These are phyloP conservation scores for Artemisia annua DNA, from an alignment of 129 eudicot species.

Conservation along the genomic window DNA sequence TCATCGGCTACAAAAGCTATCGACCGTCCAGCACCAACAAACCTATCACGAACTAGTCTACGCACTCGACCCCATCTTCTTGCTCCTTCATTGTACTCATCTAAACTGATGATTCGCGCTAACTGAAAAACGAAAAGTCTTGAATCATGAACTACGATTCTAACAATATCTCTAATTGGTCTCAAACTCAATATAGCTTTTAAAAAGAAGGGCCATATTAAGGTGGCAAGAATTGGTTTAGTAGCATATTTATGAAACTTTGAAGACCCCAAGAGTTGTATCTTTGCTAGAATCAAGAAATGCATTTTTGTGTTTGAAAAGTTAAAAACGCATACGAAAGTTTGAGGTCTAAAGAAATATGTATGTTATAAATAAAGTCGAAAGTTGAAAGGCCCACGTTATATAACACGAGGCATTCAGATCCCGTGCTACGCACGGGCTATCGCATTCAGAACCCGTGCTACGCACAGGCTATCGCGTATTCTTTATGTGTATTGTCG, in stretches of 20 bases:
- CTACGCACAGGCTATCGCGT: too few relatives aligned
- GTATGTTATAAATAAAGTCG: not conserved
- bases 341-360: not conserved
- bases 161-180: slow-evolving; percentile 31
- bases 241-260: slow-evolving; percentile 17
- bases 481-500: too few relatives aligned
- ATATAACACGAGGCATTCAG: too few relatives aligned
- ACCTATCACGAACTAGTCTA: slow-evolving; percentile 33
- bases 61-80: slow-evolving; percentile 40
- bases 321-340: slow-evolving; percentile 22
- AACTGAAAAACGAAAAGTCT: slow-evolving; percentile 59
- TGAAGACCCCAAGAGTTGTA: slow-evolving; percentile 30
- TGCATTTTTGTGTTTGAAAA: slow-evolving; percentile 25
- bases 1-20: slow-evolving; percentile 15
- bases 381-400: too few relatives aligned
- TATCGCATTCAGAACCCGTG: too few relatives aligned
- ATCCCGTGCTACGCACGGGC: too few relatives aligned
- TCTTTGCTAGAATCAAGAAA: slow-evolving; percentile 41
- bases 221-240: slow-evolving; percentile 36
- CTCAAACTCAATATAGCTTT: slow-evolving; percentile 37
- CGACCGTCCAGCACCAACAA: slow-evolving; percentile 14
- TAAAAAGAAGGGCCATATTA: slow-evolving; percentile 51
- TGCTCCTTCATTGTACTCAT: slow-evolving; percentile 4
- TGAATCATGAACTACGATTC: slow-evolving; percentile 21
- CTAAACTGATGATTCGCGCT: slow-evolving; percentile 25